phyloP scores from a whole-genome alignment of 805 yeast genomes.

The Starmerella bacillaris region DNA sequence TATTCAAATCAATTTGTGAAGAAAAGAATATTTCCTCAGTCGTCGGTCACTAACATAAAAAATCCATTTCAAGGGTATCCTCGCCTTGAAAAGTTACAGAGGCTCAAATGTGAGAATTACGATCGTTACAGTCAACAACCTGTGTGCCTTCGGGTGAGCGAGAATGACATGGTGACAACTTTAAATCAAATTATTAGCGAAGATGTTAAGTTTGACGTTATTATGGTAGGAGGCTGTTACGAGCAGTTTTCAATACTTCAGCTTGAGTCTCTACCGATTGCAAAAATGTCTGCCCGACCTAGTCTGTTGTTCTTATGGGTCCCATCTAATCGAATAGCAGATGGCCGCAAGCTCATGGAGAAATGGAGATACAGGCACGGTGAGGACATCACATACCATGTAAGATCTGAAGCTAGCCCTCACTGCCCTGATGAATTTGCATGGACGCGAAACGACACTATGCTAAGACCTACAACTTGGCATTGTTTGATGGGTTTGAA shows the following conservation, averaged over 20 bases:
- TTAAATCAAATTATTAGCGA: slow-evolving; percentile 44
- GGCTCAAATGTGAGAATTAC: slow-evolving; percentile 45
- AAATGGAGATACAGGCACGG: slow-evolving; percentile 61
- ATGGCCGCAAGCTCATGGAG: slow-evolving; percentile 32
- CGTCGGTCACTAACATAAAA: slow-evolving; percentile 43
- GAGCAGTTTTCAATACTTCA: slow-evolving; percentile 35
- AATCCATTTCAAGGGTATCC: slow-evolving; percentile 75
- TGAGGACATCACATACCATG: slow-evolving; percentile 73
- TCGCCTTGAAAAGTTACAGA: slow-evolving; percentile 49
- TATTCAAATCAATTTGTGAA: slow-evolving; percentile 54
- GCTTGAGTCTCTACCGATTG: slow-evolving; percentile 49
- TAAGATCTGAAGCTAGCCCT: slow-evolving; percentile 45
- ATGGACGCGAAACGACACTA: slow-evolving; percentile 25
- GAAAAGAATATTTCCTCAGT: slow-evolving; percentile 43
- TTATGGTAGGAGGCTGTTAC: slow-evolving; percentile 76
- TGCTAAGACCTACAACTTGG: slow-evolving; percentile 57
- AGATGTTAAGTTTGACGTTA: slow-evolving; percentile 61
- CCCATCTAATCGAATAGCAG: slow-evolving; percentile 48
- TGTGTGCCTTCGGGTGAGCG: slow-evolving; percentile 41
- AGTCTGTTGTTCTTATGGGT: slow-evolving; percentile 83
- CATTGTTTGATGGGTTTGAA: slow-evolving; percentile 97
- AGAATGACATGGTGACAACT: slow-evolving; percentile 36
- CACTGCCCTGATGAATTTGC: slow-evolving; percentile 34
- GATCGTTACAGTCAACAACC: slow-evolving; percentile 38
- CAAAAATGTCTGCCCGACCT: slow-evolving; percentile 60